Evolutionary conservation across 768 basidiomycete species (phyloP).

Genomic region (Naganishia friedmannii): DNA sequence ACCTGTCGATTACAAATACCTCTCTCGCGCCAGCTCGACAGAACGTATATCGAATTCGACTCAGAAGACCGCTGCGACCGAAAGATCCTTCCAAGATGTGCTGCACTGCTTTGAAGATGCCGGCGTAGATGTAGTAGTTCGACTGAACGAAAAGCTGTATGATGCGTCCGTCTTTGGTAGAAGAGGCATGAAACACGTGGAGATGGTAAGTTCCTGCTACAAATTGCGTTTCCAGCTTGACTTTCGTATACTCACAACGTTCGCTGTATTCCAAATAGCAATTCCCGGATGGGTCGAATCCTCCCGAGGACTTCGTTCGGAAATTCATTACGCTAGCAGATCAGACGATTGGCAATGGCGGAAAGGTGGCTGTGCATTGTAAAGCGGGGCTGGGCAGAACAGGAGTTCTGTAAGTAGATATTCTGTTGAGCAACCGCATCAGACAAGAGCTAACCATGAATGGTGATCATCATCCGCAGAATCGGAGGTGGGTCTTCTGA

Average conservation of each 20-base stretch:
- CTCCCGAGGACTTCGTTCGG: constrained; percentile 88
- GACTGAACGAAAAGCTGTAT: constrained; percentile 89
- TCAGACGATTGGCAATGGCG: constrained; percentile 68
- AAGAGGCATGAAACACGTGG: constrained; percentile 80
- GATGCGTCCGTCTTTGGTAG: constrained; percentile 76
- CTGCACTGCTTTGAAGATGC: constrained; percentile 87
- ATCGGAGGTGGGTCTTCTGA: constrained; percentile 61
- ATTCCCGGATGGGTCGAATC: constrained; percentile 97
- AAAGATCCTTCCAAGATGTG: constrained; percentile 68
- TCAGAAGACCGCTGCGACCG: background rate
- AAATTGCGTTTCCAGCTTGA: constrained; percentile 2
- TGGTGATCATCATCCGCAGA: background rate
- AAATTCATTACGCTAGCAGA: constrained; percentile 86
- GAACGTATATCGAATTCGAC: constrained; percentile 17
- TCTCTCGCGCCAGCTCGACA: constrained; percentile 63
- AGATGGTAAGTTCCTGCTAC: constrained; percentile 50
- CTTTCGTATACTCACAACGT: constrained; percentile 3
- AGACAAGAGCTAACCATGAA: background rate
- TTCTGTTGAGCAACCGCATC: background rate
- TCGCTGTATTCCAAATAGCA: too few relatives aligned
- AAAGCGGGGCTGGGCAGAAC: constrained; percentile 88
- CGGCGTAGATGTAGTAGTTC: constrained; percentile 83
- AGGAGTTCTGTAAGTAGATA: constrained; percentile 63
- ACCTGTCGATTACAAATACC: constrained; percentile 69
- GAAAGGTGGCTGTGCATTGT: constrained; percentile 77